These are phyloP conservation scores for Suillus spraguei DNA, from an alignment of 768 basidiomycete genomes.

Conservation along the genomic window DNA sequence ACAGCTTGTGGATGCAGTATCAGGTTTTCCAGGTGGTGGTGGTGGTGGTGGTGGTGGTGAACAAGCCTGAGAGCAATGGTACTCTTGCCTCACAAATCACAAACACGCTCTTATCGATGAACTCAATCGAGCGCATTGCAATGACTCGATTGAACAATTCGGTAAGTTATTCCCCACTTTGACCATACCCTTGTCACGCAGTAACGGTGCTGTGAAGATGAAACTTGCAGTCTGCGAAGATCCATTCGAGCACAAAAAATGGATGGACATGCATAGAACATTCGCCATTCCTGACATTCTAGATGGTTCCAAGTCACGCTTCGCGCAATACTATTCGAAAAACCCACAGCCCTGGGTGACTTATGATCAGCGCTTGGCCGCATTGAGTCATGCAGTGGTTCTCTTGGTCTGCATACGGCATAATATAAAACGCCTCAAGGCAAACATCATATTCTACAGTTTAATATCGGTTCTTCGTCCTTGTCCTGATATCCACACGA, in stretches of 20 bases:
- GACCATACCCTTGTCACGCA: background rate
- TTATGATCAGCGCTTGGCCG: background rate
- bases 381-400: too few species aligned
- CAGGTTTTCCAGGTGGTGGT: background rate
- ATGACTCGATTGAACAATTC: background rate
- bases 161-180: background rate
- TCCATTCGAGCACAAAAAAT: background rate
- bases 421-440: too few species aligned
- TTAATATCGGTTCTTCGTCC: too few species aligned
- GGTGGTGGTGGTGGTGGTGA: background rate
- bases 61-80: too few species aligned
- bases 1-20: background rate
- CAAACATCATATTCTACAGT: too few species aligned
- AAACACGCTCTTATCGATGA: conserved; percentile 1
- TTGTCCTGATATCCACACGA: background rate
- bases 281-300: background rate
- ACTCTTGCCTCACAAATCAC: background rate
- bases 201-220: background rate
- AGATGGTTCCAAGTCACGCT: background rate
- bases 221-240: background rate
- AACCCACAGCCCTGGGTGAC: background rate
- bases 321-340: too few species aligned
- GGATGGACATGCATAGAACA: background rate
- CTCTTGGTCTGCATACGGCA: too few species aligned
- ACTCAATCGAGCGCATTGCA: background rate